Conservation (phyloP, 305 asterid species). For the Fraxinus angustifolia region DNA sequence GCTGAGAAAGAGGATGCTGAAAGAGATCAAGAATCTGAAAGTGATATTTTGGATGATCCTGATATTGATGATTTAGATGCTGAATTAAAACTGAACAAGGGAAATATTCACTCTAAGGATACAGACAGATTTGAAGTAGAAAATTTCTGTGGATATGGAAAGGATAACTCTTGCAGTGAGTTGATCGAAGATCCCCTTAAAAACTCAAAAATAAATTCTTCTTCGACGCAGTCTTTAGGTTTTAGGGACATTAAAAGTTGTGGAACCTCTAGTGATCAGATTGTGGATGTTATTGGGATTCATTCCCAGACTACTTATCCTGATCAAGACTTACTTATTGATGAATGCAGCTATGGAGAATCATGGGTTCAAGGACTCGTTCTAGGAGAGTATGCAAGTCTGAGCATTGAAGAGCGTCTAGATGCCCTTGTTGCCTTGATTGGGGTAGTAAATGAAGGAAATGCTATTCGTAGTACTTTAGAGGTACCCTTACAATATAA, state of each 20-base stretch:
- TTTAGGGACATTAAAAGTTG: slow-evolving; percentile 26
- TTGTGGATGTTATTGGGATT: slow-evolving; percentile 20
- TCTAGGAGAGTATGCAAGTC: slow-evolving; percentile 74
- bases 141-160: slow-evolving; percentile 25
- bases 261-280: slow-evolving; percentile 39
- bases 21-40: slow-evolving; percentile 73
- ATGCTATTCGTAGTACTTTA: slow-evolving; percentile 58
- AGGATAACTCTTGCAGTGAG: slow-evolving; percentile 26
- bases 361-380: slow-evolving; percentile 84
- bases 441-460: slow-evolving; percentile 87
- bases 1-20: slow-evolving; percentile 74
- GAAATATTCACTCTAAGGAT: slow-evolving; percentile 36
- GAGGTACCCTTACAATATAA: slow-evolving; percentile 49
- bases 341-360: slow-evolving; percentile 56
- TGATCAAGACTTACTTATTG: slow-evolving; percentile 38
- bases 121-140: slow-evolving; percentile 21
- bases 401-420: slow-evolving; percentile 79
- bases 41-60: slow-evolving; percentile 72
- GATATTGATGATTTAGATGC: slow-evolving; percentile 62
- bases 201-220: slow-evolving; percentile 22
- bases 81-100: slow-evolving; percentile 36
- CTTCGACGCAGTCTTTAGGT: slow-evolving; percentile 31
- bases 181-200: slow-evolving; percentile 28
- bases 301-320: slow-evolving; percentile 20
- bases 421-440: slow-evolving; percentile 71